Percentiles rank a stretch among this genome's conserved stretches.
Evolutionary conservation across 768 basidiomycete genomes (phyloP).

Genomic region (Kwoniella dejecticola): DNA sequence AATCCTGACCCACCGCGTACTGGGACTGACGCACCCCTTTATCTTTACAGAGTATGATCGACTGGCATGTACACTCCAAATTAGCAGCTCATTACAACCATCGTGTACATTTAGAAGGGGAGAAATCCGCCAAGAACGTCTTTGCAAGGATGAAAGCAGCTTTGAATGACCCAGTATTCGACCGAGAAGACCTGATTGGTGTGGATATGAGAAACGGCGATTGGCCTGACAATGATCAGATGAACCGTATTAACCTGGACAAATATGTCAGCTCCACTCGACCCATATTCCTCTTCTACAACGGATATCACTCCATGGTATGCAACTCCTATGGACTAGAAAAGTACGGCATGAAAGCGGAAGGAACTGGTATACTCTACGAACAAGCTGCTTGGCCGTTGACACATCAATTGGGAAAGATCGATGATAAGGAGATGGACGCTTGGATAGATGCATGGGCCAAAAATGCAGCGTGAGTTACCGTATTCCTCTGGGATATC

Average conservation of each 20-base stretch:
- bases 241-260: slow-evolving; percentile 24
- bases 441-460: neutral
- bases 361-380: neutral
- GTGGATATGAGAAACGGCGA: slow-evolving; percentile 19
- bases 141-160: neutral
- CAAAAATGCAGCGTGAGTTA: neutral
- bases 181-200: slow-evolving; percentile 5
- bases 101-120: neutral
- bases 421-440: neutral
- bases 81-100: neutral
- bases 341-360: slow-evolving; percentile 6
- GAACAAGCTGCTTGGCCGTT: neutral
- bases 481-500: neutral
- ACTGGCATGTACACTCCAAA: slow-evolving; percentile 11
- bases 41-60: no score
- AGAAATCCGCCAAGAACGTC: neutral
- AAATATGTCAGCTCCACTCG: slow-evolving; percentile 2
- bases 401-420: neutral
- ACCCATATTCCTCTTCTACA: slow-evolving; percentile 34
- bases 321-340: slow-evolving; percentile 25
- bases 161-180: slow-evolving; percentile 1
- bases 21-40: no score
- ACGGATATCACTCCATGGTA: slow-evolving; percentile 37
- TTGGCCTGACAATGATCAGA: slow-evolving; percentile 27
- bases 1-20: no score